phyloP scores from a whole-genome alignment of 2,329 filamentous ascomycete genomes.

The Lachnellula suecica region DNA sequence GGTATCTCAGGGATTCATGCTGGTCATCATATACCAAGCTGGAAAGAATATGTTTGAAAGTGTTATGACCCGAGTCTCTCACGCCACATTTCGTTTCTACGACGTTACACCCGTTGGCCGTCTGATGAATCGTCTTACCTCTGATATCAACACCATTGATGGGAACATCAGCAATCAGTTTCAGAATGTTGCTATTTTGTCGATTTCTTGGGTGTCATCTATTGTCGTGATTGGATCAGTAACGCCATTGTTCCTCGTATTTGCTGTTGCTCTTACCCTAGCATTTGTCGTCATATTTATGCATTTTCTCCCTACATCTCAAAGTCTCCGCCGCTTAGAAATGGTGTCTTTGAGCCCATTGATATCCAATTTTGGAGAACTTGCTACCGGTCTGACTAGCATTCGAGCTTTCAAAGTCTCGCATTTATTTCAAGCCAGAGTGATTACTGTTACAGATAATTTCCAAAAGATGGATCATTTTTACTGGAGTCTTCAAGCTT shows the following conservation, averaged over 20 bases:
- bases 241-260: constrained; percentile 73
- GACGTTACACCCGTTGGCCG: constrained; percentile 86
- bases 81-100: constrained; percentile 86
- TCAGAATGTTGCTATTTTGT: constrained; percentile 66
- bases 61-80: constrained; percentile 71
- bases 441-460: constrained; percentile 78
- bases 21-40: constrained; percentile 77
- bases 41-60: constrained; percentile 72
- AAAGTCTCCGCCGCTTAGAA: constrained; percentile 79
- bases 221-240: constrained; percentile 77
- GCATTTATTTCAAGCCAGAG: constrained; percentile 73
- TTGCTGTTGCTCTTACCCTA: constrained; percentile 66
- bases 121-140: constrained; percentile 88
- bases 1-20: constrained; percentile 64
- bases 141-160: constrained; percentile 86
- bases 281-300: constrained; percentile 74
- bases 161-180: constrained; percentile 79
- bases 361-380: constrained; percentile 88
- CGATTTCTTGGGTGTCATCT: constrained; percentile 70
- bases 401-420: constrained; percentile 83
- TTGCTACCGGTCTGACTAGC: constrained; percentile 82
- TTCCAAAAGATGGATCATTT: constrained; percentile 97
- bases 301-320: constrained; percentile 78
- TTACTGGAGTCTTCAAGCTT: constrained; percentile 86
- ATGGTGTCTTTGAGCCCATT: constrained; percentile 87